Conservation (phyloP, 306 rosid species). For the Trifolium repens region DNA sequence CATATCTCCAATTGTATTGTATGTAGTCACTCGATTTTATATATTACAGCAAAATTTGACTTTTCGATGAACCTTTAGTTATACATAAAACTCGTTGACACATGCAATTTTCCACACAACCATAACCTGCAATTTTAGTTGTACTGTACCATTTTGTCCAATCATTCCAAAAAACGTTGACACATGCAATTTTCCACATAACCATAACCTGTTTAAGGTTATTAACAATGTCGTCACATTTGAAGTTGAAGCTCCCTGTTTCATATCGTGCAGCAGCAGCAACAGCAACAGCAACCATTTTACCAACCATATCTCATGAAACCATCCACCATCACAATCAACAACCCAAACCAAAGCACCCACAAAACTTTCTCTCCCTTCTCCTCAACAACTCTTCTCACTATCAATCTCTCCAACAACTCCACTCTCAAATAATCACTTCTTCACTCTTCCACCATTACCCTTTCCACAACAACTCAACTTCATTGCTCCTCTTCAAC, state of each 20-base stretch:
- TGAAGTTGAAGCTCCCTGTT: conserved; percentile 29
- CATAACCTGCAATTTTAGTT: no score
- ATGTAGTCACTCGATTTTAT: no score
- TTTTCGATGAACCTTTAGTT: no score
- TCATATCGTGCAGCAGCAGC: conserved; percentile 18
- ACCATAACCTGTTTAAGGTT: neutral
- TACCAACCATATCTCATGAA: neutral
- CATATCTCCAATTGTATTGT: no score
- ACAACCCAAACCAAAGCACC: conserved; percentile 36
- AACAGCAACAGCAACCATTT: neutral
- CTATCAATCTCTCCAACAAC: conserved; percentile 45
- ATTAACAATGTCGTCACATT: conserved; percentile 32
- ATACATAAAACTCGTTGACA: no score
- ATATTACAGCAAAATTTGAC: no score
- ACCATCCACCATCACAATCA: neutral
- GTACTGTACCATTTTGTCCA: no score
- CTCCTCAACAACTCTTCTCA: conserved; percentile 52
- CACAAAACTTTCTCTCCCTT: conserved; percentile 56
- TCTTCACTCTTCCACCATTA: conserved; percentile 50
- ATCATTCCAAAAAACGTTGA: no score
- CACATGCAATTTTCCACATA: neutral
- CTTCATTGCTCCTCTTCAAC: conserved; percentile 57
- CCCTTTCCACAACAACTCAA: conserved; percentile 13
- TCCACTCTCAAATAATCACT: conserved; percentile 64
- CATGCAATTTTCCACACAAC: no score